phyloP scores from a whole-genome alignment of 257 asterid species.

The Nicotiana knightiana region DNA sequence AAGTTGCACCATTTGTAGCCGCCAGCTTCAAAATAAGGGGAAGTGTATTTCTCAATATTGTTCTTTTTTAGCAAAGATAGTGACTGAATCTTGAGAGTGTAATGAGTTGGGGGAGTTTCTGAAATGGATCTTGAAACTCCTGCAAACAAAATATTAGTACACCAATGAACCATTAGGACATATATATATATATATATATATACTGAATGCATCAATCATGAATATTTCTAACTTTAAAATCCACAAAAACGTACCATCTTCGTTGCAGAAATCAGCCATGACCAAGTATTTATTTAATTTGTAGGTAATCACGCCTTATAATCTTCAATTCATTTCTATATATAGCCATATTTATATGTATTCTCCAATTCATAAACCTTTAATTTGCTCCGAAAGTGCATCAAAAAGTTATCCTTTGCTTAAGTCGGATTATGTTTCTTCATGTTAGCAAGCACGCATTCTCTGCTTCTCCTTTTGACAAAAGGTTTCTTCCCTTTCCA shows the following conservation, averaged over 20 bases:
- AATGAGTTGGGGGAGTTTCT: constrained; percentile 47
- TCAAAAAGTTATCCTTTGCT: background rate
- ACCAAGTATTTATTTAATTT: background rate
- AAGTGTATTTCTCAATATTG: constrained; percentile 38
- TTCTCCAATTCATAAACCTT: background rate
- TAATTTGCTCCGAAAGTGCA: background rate
- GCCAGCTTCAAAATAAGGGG: constrained; percentile 49
- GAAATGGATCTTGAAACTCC: constrained; percentile 25
- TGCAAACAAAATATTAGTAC: constrained; percentile 2
- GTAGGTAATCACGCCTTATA: background rate
- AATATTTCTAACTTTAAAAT: background rate
- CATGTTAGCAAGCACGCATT: background rate
- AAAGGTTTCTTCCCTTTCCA: too few relatives aligned
- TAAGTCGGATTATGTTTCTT: background rate
- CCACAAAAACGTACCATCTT: background rate
- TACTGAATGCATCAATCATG: background rate
- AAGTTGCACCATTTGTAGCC: constrained; percentile 58
- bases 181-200: background rate
- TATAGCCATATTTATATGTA: background rate
- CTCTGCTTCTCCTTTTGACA: too few relatives aligned
- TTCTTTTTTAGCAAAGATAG: constrained; percentile 42
- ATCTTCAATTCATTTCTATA: background rate
- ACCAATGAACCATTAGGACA: background rate
- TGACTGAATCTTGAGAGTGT: constrained; percentile 30
- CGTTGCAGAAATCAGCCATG: background rate